Percentiles rank a stretch among this genome's conserved stretches.
These are phyloP conservation scores for Malassezia japonica DNA, from an alignment of 1,284 basidiomycete genomes.

Conservation along the genomic window DNA sequence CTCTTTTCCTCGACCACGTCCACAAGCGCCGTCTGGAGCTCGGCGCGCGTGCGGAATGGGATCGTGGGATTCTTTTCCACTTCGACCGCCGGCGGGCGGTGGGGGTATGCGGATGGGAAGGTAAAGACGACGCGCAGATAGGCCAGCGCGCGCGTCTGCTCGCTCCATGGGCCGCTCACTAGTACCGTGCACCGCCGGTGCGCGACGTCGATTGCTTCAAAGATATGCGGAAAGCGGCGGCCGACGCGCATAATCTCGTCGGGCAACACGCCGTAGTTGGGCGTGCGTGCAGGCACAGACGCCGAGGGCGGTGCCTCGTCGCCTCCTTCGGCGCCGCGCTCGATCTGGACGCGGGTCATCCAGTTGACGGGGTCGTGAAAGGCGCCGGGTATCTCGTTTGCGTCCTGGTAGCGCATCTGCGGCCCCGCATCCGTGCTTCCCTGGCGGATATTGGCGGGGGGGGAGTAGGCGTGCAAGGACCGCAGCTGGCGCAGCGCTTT, in stretches of 20 bases:
- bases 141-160: constrained; percentile 29
- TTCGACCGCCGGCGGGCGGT: constrained; percentile 30
- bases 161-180: constrained; percentile 41
- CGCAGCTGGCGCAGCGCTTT: not conserved
- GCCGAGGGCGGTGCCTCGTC: not conserved
- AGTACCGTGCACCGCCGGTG: constrained; percentile 29
- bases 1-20: constrained; percentile 21
- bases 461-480: not conserved
- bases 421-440: constrained; percentile 1
- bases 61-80: constrained; percentile 40
- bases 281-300: constrained; percentile 13
- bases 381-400: not conserved
- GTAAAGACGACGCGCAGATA: constrained; percentile 37
- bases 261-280: constrained; percentile 20
- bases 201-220: constrained; percentile 39
- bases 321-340: not conserved
- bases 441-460: not conserved
- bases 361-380: not conserved
- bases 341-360: constrained; percentile 1
- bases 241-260: constrained; percentile 35
- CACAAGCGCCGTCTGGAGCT: constrained; percentile 25
- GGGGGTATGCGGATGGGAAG: constrained; percentile 36
- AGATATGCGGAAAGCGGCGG: constrained; percentile 25
- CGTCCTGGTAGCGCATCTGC: constrained; percentile 12
- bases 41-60: constrained; percentile 34